A percentile compares a stretch with the other conserved stretches of the same genome.
Conservation (phyloP, 495 filamentous ascomycete genomes). For the Ramalina peruviana region DNA sequence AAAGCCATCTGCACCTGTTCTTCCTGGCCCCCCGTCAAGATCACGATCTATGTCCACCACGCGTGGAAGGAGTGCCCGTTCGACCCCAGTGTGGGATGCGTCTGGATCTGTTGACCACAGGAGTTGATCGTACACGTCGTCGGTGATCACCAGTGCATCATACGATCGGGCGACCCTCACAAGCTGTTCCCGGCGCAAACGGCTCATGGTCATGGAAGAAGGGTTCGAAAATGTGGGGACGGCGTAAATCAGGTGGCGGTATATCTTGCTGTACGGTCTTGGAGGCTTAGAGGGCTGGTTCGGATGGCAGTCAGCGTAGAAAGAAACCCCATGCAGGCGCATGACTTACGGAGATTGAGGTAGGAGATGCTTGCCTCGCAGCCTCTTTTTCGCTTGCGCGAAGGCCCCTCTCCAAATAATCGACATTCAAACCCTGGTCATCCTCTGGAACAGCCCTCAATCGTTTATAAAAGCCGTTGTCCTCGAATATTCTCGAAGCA, state of each 20-base stretch:
- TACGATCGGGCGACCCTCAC: conserved; percentile 54
- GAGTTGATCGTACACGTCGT: conserved; percentile 86
- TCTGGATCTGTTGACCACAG: conserved; percentile 45
- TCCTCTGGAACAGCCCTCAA: conserved; percentile 59
- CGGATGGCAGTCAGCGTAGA: not conserved
- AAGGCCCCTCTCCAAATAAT: conserved; percentile 36
- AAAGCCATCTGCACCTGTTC: conserved; percentile 33
- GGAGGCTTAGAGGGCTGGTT: conserved; percentile 26
- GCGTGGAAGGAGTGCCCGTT: conserved; percentile 44
- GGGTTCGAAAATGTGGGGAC: conserved; percentile 79
- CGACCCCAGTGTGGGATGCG: conserved; percentile 9
- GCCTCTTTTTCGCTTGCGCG: conserved; percentile 23
- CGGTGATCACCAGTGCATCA: conserved; percentile 66
- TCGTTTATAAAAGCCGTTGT: conserved; percentile 50
- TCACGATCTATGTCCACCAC: conserved; percentile 64
- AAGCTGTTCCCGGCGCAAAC: conserved; percentile 43
- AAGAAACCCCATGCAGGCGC: not conserved
- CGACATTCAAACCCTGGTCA: conserved; percentile 56
- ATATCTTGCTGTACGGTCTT: conserved; percentile 47
- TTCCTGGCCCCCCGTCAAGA: conserved; percentile 37
- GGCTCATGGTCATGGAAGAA: conserved; percentile 56
- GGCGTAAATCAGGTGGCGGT: conserved; percentile 71
- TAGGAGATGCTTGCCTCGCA: not conserved
- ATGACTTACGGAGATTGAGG: not conserved
- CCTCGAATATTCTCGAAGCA: conserved; percentile 65